A percentile compares a stretch with the other conserved stretches of the same genome.
phyloP scores from a whole-genome alignment of 306 rosid genomes.

The Crotalaria pallida region DNA sequence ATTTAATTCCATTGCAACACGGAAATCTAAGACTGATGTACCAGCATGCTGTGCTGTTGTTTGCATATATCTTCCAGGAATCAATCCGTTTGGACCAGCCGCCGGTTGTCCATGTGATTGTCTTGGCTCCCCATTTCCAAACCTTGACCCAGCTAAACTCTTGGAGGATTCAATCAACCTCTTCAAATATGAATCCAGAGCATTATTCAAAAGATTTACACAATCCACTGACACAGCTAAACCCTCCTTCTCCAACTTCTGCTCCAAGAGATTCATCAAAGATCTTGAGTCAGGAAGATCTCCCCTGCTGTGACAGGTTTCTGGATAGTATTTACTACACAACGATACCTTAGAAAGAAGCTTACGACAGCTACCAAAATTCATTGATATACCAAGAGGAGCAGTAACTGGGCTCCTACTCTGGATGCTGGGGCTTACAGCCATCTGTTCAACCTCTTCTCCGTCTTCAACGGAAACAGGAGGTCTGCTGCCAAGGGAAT shows the following conservation, averaged over 20 bases:
- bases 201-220: constrained; percentile 75
- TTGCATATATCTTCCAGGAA: constrained; percentile 35
- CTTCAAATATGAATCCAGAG: constrained; percentile 78
- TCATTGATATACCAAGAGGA: constrained; percentile 80
- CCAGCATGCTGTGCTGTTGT: constrained; percentile 28
- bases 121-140: constrained; percentile 27
- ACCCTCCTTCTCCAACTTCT: constrained; percentile 68
- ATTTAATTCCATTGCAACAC: constrained; percentile 65
- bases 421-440: constrained; percentile 84
- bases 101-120: constrained; percentile 13
- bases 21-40: constrained; percentile 58
- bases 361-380: constrained; percentile 42
- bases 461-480: constrained; percentile 97
- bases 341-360: constrained; percentile 44
- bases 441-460: constrained; percentile 90
- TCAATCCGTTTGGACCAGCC: constrained; percentile 31
- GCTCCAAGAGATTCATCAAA: constrained; percentile 59
- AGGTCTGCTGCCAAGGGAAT: constrained; percentile 93
- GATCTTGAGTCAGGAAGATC: constrained; percentile 72
- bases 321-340: constrained; percentile 34
- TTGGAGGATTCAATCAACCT: constrained; percentile 70
- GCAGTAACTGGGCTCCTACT: constrained; percentile 92
- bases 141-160: constrained; percentile 52
- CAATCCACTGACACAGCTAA: constrained; percentile 50
- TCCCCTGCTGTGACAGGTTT: constrained; percentile 60